Evolutionary conservation across 192 early-diverging fungal species (phyloP).

Genomic region (Funneliformis mosseae): DNA sequence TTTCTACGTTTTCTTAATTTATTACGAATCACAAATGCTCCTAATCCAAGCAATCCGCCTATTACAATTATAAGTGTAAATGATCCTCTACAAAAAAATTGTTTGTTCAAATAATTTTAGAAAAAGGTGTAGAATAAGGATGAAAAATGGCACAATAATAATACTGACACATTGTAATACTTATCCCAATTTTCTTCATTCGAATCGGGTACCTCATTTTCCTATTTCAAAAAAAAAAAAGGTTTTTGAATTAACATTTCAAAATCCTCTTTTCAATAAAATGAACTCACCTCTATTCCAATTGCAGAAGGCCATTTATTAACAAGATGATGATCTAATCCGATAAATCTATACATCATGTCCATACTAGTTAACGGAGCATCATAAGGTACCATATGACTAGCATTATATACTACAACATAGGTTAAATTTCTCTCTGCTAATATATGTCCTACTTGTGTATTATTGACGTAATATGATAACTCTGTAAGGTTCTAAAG

Average conservation of each 20-base stretch:
- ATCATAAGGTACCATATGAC: constrained; percentile 92
- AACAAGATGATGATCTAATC: constrained; percentile 39
- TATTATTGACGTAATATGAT: constrained; percentile 54
- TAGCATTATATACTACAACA: constrained; percentile 80
- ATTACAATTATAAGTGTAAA: constrained; percentile 38
- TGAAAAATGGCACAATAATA: not conserved
- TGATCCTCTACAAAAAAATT: constrained; percentile 37
- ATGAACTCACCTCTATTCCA: constrained; percentile 15
- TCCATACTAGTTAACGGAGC: constrained; percentile 75
- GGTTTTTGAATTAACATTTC: not conserved
- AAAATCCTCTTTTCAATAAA: not conserved
- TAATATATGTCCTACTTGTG: constrained; percentile 46
- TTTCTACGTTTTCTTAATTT: constrained; percentile 30
- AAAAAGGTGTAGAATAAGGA: not conserved
- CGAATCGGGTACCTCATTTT: not conserved
- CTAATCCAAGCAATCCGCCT: constrained; percentile 32
- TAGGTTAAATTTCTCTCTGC: constrained; percentile 71
- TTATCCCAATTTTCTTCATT: constrained; percentile 33
- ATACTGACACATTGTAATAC: constrained; percentile 37
- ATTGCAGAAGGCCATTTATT: constrained; percentile 31
- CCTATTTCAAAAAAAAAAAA: not conserved
- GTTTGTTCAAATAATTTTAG: not conserved
- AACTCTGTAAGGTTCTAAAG: not conserved
- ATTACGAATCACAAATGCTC: constrained; percentile 37
- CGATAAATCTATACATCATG: constrained; percentile 89